Percentiles rank a stretch among this genome's conserved stretches.
Conservation (phyloP, 2,329 filamentous ascomycete genomes). For the Clarireedia homoeocarpa region DNA sequence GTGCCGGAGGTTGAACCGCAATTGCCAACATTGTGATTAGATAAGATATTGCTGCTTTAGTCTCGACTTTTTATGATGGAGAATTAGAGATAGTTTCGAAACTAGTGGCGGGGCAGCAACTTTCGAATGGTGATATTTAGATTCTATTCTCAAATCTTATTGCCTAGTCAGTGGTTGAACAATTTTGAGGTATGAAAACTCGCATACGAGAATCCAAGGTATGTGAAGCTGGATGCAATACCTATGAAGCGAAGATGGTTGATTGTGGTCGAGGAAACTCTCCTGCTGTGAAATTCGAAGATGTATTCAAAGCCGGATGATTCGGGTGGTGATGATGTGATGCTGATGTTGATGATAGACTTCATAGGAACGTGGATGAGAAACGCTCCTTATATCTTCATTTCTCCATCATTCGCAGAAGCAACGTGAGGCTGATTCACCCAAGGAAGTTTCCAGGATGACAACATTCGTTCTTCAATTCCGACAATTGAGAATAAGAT, state of each 20-base stretch:
- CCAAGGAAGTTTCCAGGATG: not conserved
- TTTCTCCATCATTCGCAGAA: conserved; percentile 6
- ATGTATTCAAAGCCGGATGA: not conserved
- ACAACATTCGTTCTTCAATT: not conserved
- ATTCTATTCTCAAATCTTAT: too few species aligned
- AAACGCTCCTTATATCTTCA: conserved; percentile 5
- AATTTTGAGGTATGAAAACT: too few species aligned
- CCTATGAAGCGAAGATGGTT: not conserved
- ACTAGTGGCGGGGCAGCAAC: not conserved
- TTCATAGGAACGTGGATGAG: conserved; percentile 1
- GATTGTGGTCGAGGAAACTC: not conserved
- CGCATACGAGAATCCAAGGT: too few species aligned
- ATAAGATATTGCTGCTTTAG: not conserved
- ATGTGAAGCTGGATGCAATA: not conserved
- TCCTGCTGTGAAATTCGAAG: not conserved
- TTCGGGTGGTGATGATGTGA: not conserved
- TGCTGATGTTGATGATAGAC: not conserved
- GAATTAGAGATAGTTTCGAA: not conserved
- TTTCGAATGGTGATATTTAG: not conserved
- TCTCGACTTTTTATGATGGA: not conserved
- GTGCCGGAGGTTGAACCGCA: conserved; percentile 25
- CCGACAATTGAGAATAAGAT: not conserved
- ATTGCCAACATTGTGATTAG: conserved; percentile 11
- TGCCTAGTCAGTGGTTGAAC: too few species aligned
- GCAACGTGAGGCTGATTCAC: conserved; percentile 5